phyloP scores from a whole-genome alignment of 345 rosid species.

The Citrus cavaleriei region DNA sequence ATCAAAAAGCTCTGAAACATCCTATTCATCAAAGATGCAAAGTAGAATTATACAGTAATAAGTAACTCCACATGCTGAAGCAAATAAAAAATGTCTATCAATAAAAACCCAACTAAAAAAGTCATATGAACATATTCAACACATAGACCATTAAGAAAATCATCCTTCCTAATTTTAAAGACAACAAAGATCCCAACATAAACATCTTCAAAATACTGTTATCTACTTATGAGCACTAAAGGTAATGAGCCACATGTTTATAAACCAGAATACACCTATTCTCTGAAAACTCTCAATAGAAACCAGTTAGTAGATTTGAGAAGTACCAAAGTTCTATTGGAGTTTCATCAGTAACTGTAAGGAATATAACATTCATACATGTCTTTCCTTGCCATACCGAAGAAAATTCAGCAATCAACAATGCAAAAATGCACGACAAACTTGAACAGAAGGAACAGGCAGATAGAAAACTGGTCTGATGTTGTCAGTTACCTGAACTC shows the following conservation, averaged over 20 bases:
- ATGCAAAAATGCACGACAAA: constrained; percentile 1
- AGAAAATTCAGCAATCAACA: background rate
- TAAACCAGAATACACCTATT: background rate
- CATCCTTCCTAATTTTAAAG: background rate
- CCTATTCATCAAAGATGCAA: background rate
- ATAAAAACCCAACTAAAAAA: background rate
- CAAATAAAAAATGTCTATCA: background rate
- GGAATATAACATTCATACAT: background rate
- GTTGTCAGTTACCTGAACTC: constrained; percentile 72
- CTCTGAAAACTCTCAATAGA: background rate
- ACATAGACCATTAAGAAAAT: background rate
- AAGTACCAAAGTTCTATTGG: background rate
- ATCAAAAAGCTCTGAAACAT: background rate
- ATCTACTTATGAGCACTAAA: background rate
- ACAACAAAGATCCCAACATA: background rate
- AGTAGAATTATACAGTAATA: background rate
- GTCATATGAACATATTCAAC: background rate
- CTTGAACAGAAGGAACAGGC: background rate
- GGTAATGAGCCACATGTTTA: background rate
- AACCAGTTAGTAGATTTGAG: background rate
- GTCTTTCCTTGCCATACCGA: background rate
- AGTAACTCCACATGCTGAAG: background rate
- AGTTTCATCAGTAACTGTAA: background rate
- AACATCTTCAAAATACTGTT: background rate
- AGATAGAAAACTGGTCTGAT: background rate